phyloP scores from a whole-genome alignment of 1,139 yeast species.

The Candida anutae region DNA sequence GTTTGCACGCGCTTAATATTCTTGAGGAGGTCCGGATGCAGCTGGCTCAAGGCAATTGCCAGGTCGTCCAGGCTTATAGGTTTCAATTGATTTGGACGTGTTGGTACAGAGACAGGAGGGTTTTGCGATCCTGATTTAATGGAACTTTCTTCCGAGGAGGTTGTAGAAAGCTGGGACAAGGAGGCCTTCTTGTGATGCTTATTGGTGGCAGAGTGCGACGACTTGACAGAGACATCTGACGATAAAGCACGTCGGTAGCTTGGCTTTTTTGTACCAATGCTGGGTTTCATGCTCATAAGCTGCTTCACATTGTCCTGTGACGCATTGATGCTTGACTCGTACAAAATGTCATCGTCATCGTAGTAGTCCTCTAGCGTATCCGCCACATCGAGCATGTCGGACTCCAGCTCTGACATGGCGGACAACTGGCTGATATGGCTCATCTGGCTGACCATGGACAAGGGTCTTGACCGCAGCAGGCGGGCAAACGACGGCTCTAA shows the following conservation, averaged over 20 bases:
- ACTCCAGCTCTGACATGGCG: conserved; percentile 41
- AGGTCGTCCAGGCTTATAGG: conserved; percentile 5
- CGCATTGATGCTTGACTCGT: conserved; percentile 24
- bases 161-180: conserved; percentile 29
- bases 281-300: not conserved
- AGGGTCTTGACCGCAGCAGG: conserved; percentile 41
- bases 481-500: no score
- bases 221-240: conserved; percentile 32
- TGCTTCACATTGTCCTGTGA: conserved; percentile 14
- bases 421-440: conserved; percentile 53
- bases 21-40: conserved; percentile 13
- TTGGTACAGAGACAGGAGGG: conserved; percentile 13
- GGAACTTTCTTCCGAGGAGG: conserved; percentile 32
- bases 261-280: conserved; percentile 18
- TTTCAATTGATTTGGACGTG: conserved; percentile 5
- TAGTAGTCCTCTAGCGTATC: conserved; percentile 39
- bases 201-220: conserved; percentile 19
- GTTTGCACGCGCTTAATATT: conserved; percentile 11
- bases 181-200: conserved; percentile 20
- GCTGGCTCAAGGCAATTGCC: conserved; percentile 6
- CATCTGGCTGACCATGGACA: conserved; percentile 53
- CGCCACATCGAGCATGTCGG: conserved; percentile 36
- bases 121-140: conserved; percentile 6
- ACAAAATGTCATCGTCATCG: conserved; percentile 27
- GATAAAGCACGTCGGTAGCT: conserved; percentile 25